Evolutionary conservation across 2,329 filamentous ascomycete species (phyloP), one percentile per base, ranked within the genome.

Genomic region (Fusarium sp.): DNA sequence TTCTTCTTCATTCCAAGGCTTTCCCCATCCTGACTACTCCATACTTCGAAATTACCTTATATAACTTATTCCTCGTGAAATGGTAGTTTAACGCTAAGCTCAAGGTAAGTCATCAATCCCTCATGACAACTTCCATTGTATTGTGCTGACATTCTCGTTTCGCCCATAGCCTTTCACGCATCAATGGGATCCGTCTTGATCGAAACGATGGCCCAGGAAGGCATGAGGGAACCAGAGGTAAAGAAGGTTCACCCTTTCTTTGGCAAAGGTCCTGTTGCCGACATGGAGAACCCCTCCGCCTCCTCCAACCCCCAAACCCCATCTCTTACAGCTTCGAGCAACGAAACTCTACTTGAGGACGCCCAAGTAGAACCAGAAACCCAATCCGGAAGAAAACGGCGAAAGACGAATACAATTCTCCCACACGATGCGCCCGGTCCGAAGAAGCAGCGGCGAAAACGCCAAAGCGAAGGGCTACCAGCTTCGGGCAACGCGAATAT

Each of bases 191-290:
- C 81, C 42, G 73, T 81, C 43, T 70, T 81, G 59, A 75, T 82
- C 56, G 78, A 79, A 71, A 80, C 75, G 49, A 88, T 87, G 86
- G 78, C 78, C 67, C 80, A 80, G 56, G 78, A 80, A 73, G 78
- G 75, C 58, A 67, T 77, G 53, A 75, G 72, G 63, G 80, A 80
- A 56, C 73, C 76, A 11, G 64, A 74, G 39, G 71, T 74, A 24
- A 84, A 82, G 72, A 87, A 85, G 68, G 73, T 88, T 38, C 87
- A 89, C 69, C 87, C 87, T 18, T 88, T 89, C 77, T 88, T 89
- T 72, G 73, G 78, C 39, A 79, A 77, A 58, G 58, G 46, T 8
- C 60, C 75, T 45, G 24, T 58, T 20, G 54, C 60, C 28, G 62
- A 69, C 13, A 34, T 50, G 34, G 28, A 59, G 33, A 20, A 45